These are phyloP conservation scores for Naganishia sp. DNA, from an alignment of 1,284 basidiomycete species.

Conservation along the genomic window DNA sequence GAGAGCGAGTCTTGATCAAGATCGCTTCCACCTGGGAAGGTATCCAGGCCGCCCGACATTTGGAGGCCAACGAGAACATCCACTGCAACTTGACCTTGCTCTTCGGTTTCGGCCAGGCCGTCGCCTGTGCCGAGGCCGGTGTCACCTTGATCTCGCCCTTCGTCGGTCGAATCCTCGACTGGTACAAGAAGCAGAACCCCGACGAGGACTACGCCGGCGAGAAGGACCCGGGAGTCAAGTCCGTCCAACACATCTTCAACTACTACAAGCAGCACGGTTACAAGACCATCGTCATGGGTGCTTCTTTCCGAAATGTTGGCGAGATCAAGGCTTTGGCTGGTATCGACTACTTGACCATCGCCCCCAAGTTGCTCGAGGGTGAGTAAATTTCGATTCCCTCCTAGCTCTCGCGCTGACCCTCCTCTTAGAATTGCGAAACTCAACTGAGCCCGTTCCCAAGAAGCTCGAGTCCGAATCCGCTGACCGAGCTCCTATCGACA, in stretches of 20 bases:
- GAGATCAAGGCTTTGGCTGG: constrained; percentile 96
- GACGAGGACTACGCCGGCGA: constrained; percentile 85
- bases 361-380: constrained; percentile 78
- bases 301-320: constrained; percentile 92
- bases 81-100: constrained; percentile 99
- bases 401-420: not conserved
- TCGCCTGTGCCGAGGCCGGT: constrained; percentile 96
- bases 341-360: constrained; percentile 94
- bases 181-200: constrained; percentile 87
- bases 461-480: constrained; percentile 73
- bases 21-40: constrained; percentile 99
- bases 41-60: constrained; percentile 95
- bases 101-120: constrained; percentile 97
- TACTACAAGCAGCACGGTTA: constrained; percentile 99
- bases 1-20: constrained; percentile 89
- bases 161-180: constrained; percentile 87
- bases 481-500: constrained; percentile 66
- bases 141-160: constrained; percentile 99
- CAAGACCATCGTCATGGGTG: constrained; percentile 99
- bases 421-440: constrained; percentile 60
- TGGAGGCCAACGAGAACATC: constrained; percentile 88
- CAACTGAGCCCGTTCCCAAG: constrained; percentile 73
- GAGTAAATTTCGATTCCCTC: constrained; percentile 59
- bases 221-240: constrained; percentile 91
- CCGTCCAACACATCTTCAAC: constrained; percentile 95